Base-by-base conservation (phyloP, 2,329 filamentous ascomycete species). In the Fusarium sp. region DNA sequence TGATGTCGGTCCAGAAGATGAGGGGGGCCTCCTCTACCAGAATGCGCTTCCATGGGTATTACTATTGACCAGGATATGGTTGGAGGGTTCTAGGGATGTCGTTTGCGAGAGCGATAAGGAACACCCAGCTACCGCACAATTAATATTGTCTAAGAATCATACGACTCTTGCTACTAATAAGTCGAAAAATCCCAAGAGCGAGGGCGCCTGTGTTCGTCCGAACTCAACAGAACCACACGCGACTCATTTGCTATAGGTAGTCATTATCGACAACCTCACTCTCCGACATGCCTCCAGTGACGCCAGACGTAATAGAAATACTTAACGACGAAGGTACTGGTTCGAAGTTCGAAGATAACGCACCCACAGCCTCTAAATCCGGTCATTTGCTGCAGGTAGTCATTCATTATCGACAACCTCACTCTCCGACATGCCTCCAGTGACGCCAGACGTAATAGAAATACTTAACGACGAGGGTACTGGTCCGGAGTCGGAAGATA, bases 221-320 rank as follows among this genome's bases (percentile, higher is more conserved):
- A 22, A n/a, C n/a, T n/a, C n/a, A n/a, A n/a, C n/a, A n/a, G n/a
- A n/a, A n/a, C n/a, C 15, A 65, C 62, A 70, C 68, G 68, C 59
- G 24, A 28, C 19, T 33, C 30, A 44, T 35, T 48, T n/a, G n/a
- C n/a, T n/a, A n/a, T n/a, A n/a, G n/a, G n/a, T n/a, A 47, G 15
- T 37, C 40, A 40, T 13, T 44, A 48, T 40, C 41, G 32, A 44
- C 20, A 45, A 44, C 20, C 32, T 35, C 48, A 56, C 22, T 39
- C 30, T 43, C 49, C 35, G 24, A 51, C 17, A 74, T 74, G 72
- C 57, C 68, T 24, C 48, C 15, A 37, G 30, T 20, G 32, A 45
- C 46, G 19, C 44, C 15, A 43, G 62, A 73, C 32, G 55, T 74
- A 43, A 72, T 77, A 40, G 71, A 77, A 26, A 71, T 77, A 22